A percentile compares a stretch with the other conserved stretches of the same genome.
phyloP scores from a whole-genome alignment of 306 rosid species.

The Luffa acutangula region DNA sequence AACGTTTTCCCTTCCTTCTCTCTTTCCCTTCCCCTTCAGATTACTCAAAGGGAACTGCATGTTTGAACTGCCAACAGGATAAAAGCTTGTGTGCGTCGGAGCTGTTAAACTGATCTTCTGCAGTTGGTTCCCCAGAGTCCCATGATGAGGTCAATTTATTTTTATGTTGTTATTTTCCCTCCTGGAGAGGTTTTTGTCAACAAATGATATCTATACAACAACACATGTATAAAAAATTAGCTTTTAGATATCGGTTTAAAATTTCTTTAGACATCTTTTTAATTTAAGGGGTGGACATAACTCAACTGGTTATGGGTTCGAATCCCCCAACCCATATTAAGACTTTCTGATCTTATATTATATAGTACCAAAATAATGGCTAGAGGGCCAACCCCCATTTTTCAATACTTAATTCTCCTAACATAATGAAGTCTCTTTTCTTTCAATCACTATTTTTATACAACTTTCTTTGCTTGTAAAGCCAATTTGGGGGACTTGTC shows the following conservation, averaged over 20 bases:
- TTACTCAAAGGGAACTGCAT: background rate
- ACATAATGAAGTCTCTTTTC: background rate
- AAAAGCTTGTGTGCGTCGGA: background rate
- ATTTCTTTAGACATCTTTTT: background rate
- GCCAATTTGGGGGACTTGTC: background rate
- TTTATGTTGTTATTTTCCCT: background rate
- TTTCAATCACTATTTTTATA: background rate
- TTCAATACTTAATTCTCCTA: background rate
- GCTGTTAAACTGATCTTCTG: background rate
- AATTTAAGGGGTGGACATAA: background rate
- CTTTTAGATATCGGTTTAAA: background rate
- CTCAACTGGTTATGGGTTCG: background rate
- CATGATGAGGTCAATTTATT: background rate
- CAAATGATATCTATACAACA: background rate
- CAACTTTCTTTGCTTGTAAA: background rate
- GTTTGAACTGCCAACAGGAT: background rate
- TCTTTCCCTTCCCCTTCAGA: background rate
- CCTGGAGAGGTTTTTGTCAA: background rate
- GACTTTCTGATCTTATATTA: background rate
- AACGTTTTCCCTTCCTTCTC: background rate
- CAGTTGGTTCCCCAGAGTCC: background rate
- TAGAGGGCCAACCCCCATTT: background rate
- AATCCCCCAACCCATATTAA: too few species aligned
- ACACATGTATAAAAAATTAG: background rate
- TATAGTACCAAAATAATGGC: background rate